These are phyloP conservation scores for Amniculicola lignicola DNA, from an alignment of 495 filamentous ascomycete genomes.

Conservation along the genomic window DNA sequence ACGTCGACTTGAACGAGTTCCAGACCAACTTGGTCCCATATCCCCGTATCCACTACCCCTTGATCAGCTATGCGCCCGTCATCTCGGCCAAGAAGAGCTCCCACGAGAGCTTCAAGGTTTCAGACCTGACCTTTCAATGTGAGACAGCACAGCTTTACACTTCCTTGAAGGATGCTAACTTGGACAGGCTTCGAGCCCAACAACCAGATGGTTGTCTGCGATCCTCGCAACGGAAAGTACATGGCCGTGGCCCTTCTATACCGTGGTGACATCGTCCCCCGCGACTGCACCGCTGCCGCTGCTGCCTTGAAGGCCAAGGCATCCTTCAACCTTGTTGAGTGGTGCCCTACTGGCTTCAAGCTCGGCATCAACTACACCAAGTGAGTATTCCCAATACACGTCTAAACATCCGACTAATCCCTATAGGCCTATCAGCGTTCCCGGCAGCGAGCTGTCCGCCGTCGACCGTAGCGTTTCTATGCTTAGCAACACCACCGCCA, in stretches of 20 bases:
- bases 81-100: conserved; percentile 76
- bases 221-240: conserved; percentile 89
- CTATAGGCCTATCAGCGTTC: conserved; percentile 72
- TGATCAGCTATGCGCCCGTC: conserved; percentile 87
- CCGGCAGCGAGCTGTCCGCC: conserved; percentile 70
- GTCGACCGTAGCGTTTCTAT: conserved; percentile 87
- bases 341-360: conserved; percentile 97
- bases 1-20: conserved; percentile 92
- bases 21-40: conserved; percentile 93
- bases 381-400: conserved; percentile 8
- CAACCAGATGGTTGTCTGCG: conserved; percentile 96
- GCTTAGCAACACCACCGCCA: conserved; percentile 89
- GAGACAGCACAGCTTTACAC: conserved; percentile 32
- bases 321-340: conserved; percentile 90
- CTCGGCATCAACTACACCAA: conserved; percentile 78
- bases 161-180: not conserved
- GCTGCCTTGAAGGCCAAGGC: conserved; percentile 79
- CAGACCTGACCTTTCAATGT: conserved; percentile 86
- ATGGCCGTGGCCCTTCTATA: conserved; percentile 90
- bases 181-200: conserved; percentile 72
- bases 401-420: conserved; percentile 7
- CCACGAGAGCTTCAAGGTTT: conserved; percentile 89
- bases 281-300: conserved; percentile 76
- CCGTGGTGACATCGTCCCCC: conserved; percentile 84
- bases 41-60: conserved; percentile 86